These are phyloP conservation scores for Fraxinus quadrangulata DNA, from an alignment of 257 asterid species.

Conservation along the genomic window DNA sequence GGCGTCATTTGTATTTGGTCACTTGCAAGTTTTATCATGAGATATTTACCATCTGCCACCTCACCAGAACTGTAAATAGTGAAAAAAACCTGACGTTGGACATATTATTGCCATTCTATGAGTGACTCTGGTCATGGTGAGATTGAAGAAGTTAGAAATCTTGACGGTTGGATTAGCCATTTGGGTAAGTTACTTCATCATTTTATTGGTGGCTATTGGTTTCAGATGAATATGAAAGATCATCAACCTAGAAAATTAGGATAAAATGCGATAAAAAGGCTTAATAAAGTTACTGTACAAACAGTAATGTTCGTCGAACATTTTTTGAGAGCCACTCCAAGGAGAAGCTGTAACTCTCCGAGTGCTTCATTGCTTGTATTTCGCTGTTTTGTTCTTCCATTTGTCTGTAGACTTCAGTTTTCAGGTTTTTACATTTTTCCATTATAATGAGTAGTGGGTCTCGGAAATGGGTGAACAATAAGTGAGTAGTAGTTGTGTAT, in stretches of 20 bases:
- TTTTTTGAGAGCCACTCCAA: no score
- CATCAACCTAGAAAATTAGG: slow-evolving; percentile 5
- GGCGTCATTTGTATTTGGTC: slow-evolving; percentile 93
- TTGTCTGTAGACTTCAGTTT: neutral
- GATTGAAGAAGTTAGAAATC: slow-evolving; percentile 1
- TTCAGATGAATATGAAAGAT: slow-evolving; percentile 14
- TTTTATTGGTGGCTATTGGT: no score
- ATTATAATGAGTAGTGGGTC: no score
- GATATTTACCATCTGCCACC: slow-evolving; percentile 54
- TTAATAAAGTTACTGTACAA: neutral
- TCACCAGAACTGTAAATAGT: slow-evolving; percentile 30
- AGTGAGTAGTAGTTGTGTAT: no score
- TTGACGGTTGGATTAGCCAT: slow-evolving; percentile 10
- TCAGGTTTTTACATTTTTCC: no score
- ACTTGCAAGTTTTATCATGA: slow-evolving; percentile 87
- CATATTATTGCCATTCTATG: neutral
- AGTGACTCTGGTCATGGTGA: slow-evolving; percentile 15
- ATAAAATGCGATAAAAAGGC: slow-evolving; percentile 11
- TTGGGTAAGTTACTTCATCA: neutral
- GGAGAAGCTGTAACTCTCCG: no score
- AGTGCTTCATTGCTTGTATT: no score
- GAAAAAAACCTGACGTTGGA: slow-evolving; percentile 18
- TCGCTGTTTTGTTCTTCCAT: no score
- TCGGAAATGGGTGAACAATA: no score
- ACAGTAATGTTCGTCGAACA: no score